Evolutionary conservation across 305 asterid species (phyloP).

Genomic region (Fraxinus dipetala): DNA sequence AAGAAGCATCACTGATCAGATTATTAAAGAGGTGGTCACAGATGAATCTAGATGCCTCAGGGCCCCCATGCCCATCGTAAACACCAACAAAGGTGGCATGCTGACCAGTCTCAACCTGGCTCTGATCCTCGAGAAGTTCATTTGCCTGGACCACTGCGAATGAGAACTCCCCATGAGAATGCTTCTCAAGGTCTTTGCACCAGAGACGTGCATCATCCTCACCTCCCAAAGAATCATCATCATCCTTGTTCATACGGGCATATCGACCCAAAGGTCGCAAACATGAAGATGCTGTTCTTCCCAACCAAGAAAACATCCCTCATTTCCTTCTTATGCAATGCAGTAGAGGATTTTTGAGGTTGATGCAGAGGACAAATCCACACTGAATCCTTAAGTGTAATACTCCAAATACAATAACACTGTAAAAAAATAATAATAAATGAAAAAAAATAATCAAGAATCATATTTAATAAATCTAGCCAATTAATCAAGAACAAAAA

Average conservation of each 20-base stretch:
- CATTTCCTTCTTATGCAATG: constrained; percentile 51
- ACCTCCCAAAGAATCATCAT: constrained; percentile 33
- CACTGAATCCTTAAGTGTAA: constrained; percentile 19
- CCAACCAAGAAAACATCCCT: constrained; percentile 74
- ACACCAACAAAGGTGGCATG: constrained; percentile 66
- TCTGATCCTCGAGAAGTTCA: constrained; percentile 61
- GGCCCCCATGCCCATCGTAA: constrained; percentile 86
- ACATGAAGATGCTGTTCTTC: constrained; percentile 54
- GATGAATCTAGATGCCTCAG: constrained; percentile 55
- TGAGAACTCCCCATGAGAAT: constrained; percentile 66
- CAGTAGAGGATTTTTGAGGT: constrained; percentile 30
- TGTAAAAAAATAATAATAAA: background rate
- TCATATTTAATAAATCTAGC: background rate
- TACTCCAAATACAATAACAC: constrained; percentile 7
- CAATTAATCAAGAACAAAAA: background rate
- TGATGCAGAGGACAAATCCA: constrained; percentile 28
- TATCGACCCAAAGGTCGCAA: constrained; percentile 60
- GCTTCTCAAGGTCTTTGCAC: constrained; percentile 72
- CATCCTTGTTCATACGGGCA: constrained; percentile 68
- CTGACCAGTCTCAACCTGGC: constrained; percentile 65
- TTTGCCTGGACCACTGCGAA: constrained; percentile 74
- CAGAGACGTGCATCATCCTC: constrained; percentile 56
- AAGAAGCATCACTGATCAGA: constrained; percentile 45
- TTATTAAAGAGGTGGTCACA: constrained; percentile 55
- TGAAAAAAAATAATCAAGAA: background rate